A percentile compares a stretch with the other conserved stretches of the same genome.
phyloP scores from a whole-genome alignment of 2,329 filamentous ascomycete genomes.

The Sphaerostilbella broomeana region DNA sequence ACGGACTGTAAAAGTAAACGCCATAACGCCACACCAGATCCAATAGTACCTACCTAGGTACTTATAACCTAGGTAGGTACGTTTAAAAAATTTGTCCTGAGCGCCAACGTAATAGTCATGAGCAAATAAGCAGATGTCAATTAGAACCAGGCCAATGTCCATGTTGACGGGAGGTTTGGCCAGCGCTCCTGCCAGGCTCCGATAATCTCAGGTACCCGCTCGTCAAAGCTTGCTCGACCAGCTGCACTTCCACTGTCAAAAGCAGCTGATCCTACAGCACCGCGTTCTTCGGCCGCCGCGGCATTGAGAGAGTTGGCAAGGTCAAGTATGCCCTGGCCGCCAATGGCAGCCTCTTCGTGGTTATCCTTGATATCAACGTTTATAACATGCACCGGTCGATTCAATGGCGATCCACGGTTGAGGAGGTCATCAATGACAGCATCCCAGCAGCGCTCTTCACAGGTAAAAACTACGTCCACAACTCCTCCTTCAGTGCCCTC shows the following conservation, averaged over 20 bases:
- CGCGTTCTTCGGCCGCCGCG: slow-evolving; percentile 70
- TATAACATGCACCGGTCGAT: slow-evolving; percentile 92
- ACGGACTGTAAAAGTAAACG: too few species aligned
- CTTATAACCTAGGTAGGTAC: too few species aligned
- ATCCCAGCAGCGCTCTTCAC: slow-evolving; percentile 97
- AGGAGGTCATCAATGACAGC: slow-evolving; percentile 92
- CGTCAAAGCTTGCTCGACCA: slow-evolving; percentile 75
- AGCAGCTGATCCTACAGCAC: slow-evolving; percentile 52
- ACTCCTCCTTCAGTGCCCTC: slow-evolving; percentile 79
- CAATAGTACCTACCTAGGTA: not conserved
- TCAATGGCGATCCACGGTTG: slow-evolving; percentile 76
- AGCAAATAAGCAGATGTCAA: too few species aligned
- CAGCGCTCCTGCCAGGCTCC: slow-evolving; percentile 92
- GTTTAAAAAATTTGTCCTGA: too few species aligned
- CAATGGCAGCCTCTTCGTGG: slow-evolving; percentile 89
- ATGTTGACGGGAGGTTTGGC: slow-evolving; percentile 83
- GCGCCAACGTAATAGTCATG: too few species aligned
- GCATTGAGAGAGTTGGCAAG: slow-evolving; percentile 79
- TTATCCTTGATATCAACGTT: slow-evolving; percentile 99
- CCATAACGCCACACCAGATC: slow-evolving; percentile 11
- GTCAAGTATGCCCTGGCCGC: slow-evolving; percentile 86
- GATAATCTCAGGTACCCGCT: slow-evolving; percentile 84
- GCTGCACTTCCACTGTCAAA: slow-evolving; percentile 65
- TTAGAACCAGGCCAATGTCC: slow-evolving; percentile 94
- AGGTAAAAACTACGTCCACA: slow-evolving; percentile 93